Base-by-base conservation (phyloP, 2,329 filamentous ascomycete species). In the Aspergillus ustus region DNA sequence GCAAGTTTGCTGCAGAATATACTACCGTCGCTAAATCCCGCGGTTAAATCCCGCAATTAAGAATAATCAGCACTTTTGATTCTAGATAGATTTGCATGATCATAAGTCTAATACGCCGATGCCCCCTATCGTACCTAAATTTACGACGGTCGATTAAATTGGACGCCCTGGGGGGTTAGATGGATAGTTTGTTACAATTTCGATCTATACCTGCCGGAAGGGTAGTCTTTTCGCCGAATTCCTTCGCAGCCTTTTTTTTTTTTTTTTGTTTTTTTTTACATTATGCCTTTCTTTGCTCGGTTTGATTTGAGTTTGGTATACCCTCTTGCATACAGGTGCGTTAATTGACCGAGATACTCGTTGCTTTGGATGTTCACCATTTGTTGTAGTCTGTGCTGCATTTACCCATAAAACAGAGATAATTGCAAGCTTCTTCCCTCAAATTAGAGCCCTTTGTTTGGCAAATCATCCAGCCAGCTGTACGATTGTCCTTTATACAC, bases 1-100 rank as follows among this genome's bases (percentile, higher is more conserved):
- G 79, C 68, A 73, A 73, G 59, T 60, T 54, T 31, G 57, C 57
- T 13, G 73, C 70, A 17, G 67, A 70, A 43, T 72, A 70, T 49
- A 28, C 65, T 20, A 53, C 59, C 19, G 60, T 63, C n/a, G 62
- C 43, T 11, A 63, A 67, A 45, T 62, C 63, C 25, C 59, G 64
- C 28, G 49, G 52, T n/a, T n/a, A n/a, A n/a, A n/a, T n/a, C n/a
- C n/a, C n/a, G n/a, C n/a, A n/a, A n/a, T n/a, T 48, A 65, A 51
- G 62, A 63, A 57, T 52, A 31, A 52, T 8, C 7, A 5, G 28
- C 43, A 22, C 45, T 13, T 22, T 7, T 22, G 45, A 28, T 20
- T 22, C 37, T 7, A 13, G 37, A 40, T 5, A 13, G 7, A 9
- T 5, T 11, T 3, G 25, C 13, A 51, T 51, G 8, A 51, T 51